phyloP scores from a whole-genome alignment of 2,329 filamentous ascomycete genomes.

The Dothiorella sarmentorum region DNA sequence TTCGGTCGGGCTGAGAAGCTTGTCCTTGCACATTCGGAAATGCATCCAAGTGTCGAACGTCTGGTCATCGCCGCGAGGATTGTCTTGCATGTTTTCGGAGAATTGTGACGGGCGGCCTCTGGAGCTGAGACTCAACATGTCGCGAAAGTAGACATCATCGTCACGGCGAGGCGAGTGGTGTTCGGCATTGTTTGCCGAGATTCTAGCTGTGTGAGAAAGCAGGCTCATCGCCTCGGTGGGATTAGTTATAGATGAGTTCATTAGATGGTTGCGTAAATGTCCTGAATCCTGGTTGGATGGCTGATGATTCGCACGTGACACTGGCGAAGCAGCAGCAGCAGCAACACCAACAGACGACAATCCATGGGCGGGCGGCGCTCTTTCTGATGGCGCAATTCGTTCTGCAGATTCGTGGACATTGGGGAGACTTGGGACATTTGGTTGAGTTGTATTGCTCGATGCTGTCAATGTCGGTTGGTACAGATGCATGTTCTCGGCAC shows the following conservation, averaged over 20 bases:
- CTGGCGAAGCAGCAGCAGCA: background rate
- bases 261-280: conserved; percentile 4
- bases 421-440: background rate
- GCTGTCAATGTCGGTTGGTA: background rate
- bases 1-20: conserved; percentile 6
- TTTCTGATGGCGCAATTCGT: background rate
- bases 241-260: conserved; percentile 3
- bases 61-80: background rate
- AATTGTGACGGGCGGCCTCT: background rate
- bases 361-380: background rate
- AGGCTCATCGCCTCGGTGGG: conserved; percentile 3
- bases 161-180: no score
- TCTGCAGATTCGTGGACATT: background rate
- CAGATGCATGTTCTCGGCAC: background rate
- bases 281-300: background rate
- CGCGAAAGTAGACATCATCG: background rate
- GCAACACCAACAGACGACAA: background rate
- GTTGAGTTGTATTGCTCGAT: background rate
- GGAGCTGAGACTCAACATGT: background rate
- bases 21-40: conserved; percentile 10
- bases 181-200: no score
- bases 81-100: background rate
- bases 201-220: background rate
- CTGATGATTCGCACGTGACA: background rate
- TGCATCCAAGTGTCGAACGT: conserved; percentile 13